phyloP scores from a whole-genome alignment of 140 eudicot genomes.

The Ambrosia hybrid region DNA sequence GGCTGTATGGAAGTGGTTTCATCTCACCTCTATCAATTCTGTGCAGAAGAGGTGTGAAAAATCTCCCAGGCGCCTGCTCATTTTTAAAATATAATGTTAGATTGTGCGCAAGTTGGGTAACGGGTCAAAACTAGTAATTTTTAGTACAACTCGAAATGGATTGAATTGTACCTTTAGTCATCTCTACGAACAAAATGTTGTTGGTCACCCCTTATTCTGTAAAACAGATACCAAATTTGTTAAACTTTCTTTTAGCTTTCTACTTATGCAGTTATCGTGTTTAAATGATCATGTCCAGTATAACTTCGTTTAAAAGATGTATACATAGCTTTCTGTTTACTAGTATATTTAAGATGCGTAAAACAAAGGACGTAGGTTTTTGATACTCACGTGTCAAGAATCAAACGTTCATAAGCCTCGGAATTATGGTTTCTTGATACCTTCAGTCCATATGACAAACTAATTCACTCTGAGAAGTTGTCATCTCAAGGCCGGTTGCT shows the following conservation, averaged over 20 bases:
- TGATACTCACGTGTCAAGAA: slow-evolving; percentile 88
- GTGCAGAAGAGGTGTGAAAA: slow-evolving; percentile 93
- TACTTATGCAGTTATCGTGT: not conserved
- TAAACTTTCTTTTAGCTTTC: slow-evolving; percentile 22
- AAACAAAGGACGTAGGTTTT: not conserved
- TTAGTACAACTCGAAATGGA: not conserved
- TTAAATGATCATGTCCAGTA: not conserved
- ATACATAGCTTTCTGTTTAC: not conserved
- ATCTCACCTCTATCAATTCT: slow-evolving; percentile 79
- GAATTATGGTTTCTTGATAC: slow-evolving; percentile 73
- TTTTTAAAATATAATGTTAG: not conserved
- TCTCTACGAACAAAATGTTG: slow-evolving; percentile 98
- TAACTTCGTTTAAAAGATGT: not conserved
- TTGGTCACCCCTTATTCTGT: slow-evolving; percentile 94
- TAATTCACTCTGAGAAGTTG: slow-evolving; percentile 82
- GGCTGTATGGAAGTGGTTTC: slow-evolving; percentile 75
- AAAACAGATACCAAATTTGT: slow-evolving; percentile 25
- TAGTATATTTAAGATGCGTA: no score
- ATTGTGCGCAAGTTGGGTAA: not conserved
- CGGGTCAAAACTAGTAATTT: not conserved
- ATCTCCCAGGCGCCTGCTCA: slow-evolving; percentile 92
- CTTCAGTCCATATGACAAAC: slow-evolving; percentile 92
- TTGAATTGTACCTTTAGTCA: slow-evolving; percentile 71
- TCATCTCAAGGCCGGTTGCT: slow-evolving; percentile 97
- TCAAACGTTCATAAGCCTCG: slow-evolving; percentile 94